These are phyloP conservation scores for Chrysanthemum seticuspe DNA, from an alignment of 129 eudicot species.

Conservation along the genomic window DNA sequence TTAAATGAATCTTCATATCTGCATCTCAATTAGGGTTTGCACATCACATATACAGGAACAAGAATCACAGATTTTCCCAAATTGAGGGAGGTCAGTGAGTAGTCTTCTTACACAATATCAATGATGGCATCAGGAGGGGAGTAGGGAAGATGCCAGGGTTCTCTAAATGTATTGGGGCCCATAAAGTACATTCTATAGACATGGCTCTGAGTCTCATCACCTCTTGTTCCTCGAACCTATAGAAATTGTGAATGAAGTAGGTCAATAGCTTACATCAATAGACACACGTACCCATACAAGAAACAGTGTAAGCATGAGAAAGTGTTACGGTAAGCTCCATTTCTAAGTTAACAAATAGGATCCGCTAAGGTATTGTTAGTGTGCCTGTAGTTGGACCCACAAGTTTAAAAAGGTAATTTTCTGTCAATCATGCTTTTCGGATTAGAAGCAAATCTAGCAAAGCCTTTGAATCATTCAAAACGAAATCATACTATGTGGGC, in stretches of 20 bases:
- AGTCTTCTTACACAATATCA: slow-evolving; percentile 72
- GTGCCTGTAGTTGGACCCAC: too few species aligned
- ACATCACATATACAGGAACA: slow-evolving; percentile 17
- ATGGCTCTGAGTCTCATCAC: slow-evolving; percentile 79
- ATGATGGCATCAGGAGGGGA: slow-evolving; percentile 79
- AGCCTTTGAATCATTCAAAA: too few species aligned
- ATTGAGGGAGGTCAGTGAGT: neutral
- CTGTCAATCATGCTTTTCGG: too few species aligned
- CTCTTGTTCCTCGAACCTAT: slow-evolving; percentile 86
- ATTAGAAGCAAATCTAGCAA: too few species aligned
- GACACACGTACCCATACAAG: too few species aligned
- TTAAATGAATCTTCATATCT: slow-evolving; percentile 93
- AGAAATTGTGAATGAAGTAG: neutral
- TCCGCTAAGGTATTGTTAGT: too few species aligned
- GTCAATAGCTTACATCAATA: too few species aligned
- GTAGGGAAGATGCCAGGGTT: slow-evolving; percentile 96
- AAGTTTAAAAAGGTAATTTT: too few species aligned
- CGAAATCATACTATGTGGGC: too few species aligned
- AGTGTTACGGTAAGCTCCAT: too few species aligned
- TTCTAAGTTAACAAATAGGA: too few species aligned
- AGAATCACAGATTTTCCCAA: neutral
- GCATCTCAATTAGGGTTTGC: slow-evolving; percentile 32
- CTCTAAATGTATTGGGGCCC: slow-evolving; percentile 94
- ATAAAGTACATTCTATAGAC: slow-evolving; percentile 88
- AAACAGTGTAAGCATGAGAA: too few species aligned